Percentiles rank a stretch among this genome's conserved stretches.
These are phyloP conservation scores for Rheum nobile DNA, from an alignment of 148 eudicot species.

Conservation along the genomic window DNA sequence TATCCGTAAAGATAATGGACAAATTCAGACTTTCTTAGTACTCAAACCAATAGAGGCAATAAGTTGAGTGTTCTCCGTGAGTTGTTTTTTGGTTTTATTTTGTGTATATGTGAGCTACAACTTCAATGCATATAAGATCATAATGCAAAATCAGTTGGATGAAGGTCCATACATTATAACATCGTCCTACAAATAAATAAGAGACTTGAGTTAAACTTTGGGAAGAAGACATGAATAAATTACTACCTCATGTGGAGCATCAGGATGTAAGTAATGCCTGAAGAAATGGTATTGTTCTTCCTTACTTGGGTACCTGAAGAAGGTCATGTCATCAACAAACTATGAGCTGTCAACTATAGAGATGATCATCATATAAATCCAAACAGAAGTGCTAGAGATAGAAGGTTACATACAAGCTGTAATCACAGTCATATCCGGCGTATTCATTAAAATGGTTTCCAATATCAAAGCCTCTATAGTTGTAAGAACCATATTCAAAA, in stretches of 20 bases:
- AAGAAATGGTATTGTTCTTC: conserved; percentile 88
- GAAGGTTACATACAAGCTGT: conserved; percentile 54
- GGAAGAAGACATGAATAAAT: neutral
- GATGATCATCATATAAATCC: neutral
- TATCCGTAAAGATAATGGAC: neutral
- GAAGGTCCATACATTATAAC: neutral
- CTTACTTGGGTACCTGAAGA: conserved; percentile 73
- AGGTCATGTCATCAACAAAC: conserved; percentile 12
- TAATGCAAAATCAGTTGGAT: neutral
- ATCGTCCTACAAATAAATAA: neutral
- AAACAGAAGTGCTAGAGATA: neutral
- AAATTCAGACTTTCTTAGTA: neutral
- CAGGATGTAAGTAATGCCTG: conserved; percentile 75
- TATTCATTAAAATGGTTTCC: conserved; percentile 98
- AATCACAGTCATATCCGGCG: conserved; percentile 97
- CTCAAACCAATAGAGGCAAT: neutral
- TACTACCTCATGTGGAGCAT: conserved; percentile 59
- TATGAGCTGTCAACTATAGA: neutral
- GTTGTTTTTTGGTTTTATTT: neutral
- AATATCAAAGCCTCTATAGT: conserved; percentile 92
- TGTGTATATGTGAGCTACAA: neutral
- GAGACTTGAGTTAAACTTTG: neutral
- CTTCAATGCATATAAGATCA: neutral
- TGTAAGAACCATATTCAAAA: conserved; percentile 95
- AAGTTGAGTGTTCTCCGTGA: neutral